These are phyloP conservation scores for Musa troglodytarum DNA, from an alignment of 176 grass and related monocot species.

Conservation along the genomic window DNA sequence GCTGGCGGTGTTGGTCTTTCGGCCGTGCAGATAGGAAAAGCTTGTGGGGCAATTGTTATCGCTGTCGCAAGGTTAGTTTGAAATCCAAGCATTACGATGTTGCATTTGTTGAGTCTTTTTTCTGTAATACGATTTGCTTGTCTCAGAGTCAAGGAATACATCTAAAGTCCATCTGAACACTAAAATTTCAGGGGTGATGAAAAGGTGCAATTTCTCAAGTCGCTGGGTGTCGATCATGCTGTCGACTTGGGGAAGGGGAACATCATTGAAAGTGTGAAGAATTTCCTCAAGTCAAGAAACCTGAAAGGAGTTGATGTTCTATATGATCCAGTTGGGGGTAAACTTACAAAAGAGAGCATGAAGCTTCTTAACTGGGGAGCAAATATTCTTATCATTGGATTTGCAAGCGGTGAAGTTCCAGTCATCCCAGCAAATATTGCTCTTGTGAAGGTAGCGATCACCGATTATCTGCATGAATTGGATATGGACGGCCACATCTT, in stretches of 20 bases:
- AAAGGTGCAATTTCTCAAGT: conserved; percentile 70
- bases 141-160: background rate
- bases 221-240: conserved; percentile 75
- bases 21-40: conserved; percentile 96
- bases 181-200: conserved; percentile 47
- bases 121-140: background rate
- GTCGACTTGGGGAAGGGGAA: conserved; percentile 74
- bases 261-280: conserved; percentile 67
- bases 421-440: conserved; percentile 74
- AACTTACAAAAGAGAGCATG: conserved; percentile 81
- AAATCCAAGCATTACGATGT: background rate
- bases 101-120: background rate
- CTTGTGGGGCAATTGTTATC: conserved; percentile 80
- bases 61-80: conserved; percentile 67
- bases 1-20: conserved; percentile 86
- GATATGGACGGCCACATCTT: background rate
- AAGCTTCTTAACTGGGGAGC: conserved; percentile 96
- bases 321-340: conserved; percentile 92
- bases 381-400: conserved; percentile 89
- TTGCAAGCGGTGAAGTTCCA: conserved; percentile 90
- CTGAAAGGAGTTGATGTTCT: conserved; percentile 87
- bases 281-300: conserved; percentile 68
- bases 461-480: background rate
- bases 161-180: conserved; percentile 1
- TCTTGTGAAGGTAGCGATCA: conserved; percentile 66